Evolutionary conservation across 768 basidiomycete genomes (phyloP).

Genomic region (Suillus discolor): DNA sequence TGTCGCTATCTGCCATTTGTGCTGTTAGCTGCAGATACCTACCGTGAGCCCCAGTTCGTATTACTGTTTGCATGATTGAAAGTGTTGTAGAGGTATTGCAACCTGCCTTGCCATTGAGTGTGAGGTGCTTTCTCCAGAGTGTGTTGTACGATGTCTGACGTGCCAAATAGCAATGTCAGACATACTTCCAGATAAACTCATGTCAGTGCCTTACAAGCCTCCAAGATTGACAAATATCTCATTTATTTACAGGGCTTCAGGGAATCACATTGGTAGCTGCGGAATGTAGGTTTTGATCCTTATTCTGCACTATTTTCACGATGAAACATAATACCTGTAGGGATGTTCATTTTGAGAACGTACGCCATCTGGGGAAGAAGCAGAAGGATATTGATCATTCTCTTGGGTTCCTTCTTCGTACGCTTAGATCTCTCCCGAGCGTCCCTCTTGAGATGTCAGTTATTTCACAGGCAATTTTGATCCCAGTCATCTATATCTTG

Average conservation of each 20-base stretch:
- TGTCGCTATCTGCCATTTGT: conserved; percentile 7
- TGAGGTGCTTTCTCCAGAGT: background rate
- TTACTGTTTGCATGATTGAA: background rate
- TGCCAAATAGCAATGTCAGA: background rate
- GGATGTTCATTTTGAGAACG: conserved; percentile 8
- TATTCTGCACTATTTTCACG: background rate
- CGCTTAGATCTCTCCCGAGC: background rate
- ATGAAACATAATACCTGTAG: background rate
- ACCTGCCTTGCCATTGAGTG: background rate
- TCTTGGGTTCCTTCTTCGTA: background rate
- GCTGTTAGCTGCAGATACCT: background rate
- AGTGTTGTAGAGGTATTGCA: conserved; percentile 3
- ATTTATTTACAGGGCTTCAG: conserved; percentile 4
- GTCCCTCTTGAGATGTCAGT: background rate
- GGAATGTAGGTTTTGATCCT: conserved; percentile 1
- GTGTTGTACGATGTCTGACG: background rate
- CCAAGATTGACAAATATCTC: background rate
- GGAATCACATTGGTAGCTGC: background rate
- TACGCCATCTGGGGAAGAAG: conserved; percentile 7
- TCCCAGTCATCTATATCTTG: background rate
- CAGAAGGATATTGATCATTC: conserved; percentile 2
- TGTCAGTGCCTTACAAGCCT: conserved; percentile 4
- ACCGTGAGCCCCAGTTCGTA: conserved; percentile 3
- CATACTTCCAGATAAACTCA: conserved; percentile 1
- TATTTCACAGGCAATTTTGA: background rate